These are phyloP conservation scores for Gentiana dahurica DNA, from an alignment of 257 asterid genomes.

Conservation along the genomic window DNA sequence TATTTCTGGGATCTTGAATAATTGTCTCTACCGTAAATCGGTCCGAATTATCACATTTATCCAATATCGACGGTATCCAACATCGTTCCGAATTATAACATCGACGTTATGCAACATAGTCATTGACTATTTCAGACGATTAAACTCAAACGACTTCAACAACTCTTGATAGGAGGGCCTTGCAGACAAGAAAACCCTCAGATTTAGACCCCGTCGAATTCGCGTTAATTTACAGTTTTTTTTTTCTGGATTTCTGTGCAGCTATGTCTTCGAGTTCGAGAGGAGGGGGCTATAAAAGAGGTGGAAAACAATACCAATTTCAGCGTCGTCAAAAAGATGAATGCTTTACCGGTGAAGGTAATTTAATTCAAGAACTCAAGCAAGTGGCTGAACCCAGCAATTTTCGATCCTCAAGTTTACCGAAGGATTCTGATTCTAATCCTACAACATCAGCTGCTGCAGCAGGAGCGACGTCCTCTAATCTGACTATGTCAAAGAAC, in stretches of 20 bases:
- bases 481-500: conserved; percentile 1
- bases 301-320: not conserved
- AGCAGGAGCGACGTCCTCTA: not conserved
- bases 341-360: not conserved
- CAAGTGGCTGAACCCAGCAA: not conserved
- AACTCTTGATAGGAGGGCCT: too few relatives aligned
- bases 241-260: not conserved
- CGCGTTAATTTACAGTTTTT: too few relatives aligned
- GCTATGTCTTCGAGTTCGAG: conserved; percentile 12
- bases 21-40: too few relatives aligned
- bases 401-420: not conserved
- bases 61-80: too few relatives aligned
- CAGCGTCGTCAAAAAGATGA: conserved; percentile 5
- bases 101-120: too few relatives aligned
- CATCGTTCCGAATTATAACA: too few relatives aligned
- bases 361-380: conserved; percentile 1
- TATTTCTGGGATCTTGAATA: too few relatives aligned
- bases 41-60: too few relatives aligned
- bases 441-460: conserved; percentile 3
- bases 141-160: too few relatives aligned
- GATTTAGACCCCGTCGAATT: too few relatives aligned
- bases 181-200: too few relatives aligned
- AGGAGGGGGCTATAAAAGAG: conserved; percentile 10
- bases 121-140: too few relatives aligned
- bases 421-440: not conserved